These are phyloP conservation scores for Lichenothelia convexa DNA, from an alignment of 495 filamentous ascomycete genomes.

Conservation along the genomic window DNA sequence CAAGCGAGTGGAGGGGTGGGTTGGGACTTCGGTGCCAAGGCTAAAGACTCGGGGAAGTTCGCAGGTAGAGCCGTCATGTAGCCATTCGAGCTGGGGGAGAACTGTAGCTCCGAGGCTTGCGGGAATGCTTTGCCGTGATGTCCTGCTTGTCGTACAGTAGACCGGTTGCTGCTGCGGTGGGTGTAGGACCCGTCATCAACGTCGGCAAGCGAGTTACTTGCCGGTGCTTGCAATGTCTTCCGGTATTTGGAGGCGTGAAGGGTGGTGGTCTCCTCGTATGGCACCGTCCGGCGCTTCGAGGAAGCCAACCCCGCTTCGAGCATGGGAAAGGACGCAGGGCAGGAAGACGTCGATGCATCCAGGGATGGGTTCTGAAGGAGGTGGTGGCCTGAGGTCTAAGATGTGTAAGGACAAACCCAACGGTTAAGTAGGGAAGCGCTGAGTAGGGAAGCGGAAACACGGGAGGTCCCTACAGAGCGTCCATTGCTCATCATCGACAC, in stretches of 20 bases:
- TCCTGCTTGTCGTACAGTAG: too few relatives aligned
- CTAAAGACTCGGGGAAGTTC: too few relatives aligned
- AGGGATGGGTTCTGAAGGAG: not conserved
- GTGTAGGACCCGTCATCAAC: too few relatives aligned
- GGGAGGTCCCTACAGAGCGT: conserved; percentile 1
- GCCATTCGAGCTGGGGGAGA: not conserved
- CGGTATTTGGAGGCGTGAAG: too few relatives aligned
- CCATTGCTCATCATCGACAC: not conserved
- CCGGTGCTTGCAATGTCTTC: too few relatives aligned
- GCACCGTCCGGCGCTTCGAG: too few relatives aligned
- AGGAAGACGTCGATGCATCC: not conserved
- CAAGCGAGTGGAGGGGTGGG: not conserved
- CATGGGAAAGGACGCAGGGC: not conserved
- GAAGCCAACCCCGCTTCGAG: too few relatives aligned
- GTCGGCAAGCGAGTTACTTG: too few relatives aligned
- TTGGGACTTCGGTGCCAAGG: not conserved
- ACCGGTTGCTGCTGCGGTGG: too few relatives aligned
- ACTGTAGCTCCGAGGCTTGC: too few relatives aligned
- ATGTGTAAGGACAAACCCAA: not conserved
- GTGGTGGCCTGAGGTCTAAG: conserved; percentile 1
- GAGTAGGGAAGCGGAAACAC: conserved; percentile 1
- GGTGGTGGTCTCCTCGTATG: too few relatives aligned
- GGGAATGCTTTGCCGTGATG: too few relatives aligned
- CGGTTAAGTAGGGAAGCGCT: not conserved
- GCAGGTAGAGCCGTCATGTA: not conserved